Percentiles rank a stretch among this genome's conserved stretches.
phyloP scores from a whole-genome alignment of 2,329 filamentous ascomycete species.

The Exophiala xenobiotica region DNA sequence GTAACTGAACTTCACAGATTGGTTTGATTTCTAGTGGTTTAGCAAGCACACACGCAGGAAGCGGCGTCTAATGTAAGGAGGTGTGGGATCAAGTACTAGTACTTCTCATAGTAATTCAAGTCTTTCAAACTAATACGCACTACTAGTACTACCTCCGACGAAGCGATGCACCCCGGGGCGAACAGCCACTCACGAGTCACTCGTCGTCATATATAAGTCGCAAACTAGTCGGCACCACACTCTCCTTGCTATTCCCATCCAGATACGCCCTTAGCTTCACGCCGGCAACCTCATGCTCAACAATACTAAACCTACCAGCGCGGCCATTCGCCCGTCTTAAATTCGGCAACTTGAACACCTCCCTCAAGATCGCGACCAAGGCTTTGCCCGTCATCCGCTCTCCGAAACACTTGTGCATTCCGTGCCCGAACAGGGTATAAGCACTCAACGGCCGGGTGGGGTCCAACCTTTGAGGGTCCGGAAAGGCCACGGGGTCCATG shows the following conservation, averaged over 20 bases:
- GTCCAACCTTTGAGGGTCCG: constrained; percentile 41
- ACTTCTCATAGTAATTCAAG: too few species aligned
- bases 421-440: constrained; percentile 43
- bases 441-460: constrained; percentile 43
- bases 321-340: constrained; percentile 40
- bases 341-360: constrained; percentile 48
- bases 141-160: too few species aligned
- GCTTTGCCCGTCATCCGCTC: constrained; percentile 40
- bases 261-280: constrained; percentile 51
- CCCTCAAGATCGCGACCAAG: constrained; percentile 44
- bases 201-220: constrained; percentile 43
- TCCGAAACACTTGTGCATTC: constrained; percentile 45
- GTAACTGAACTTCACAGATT: too few species aligned
- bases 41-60: too few species aligned
- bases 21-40: too few species aligned
- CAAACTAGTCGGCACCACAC: constrained; percentile 46
- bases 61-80: too few species aligned
- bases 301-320: constrained; percentile 43
- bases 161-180: too few species aligned
- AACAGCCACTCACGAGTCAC: too few species aligned
- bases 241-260: constrained; percentile 49
- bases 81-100: too few species aligned
- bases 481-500: constrained; percentile 39
- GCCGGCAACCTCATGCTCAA: constrained; percentile 49
- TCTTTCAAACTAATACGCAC: too few species aligned